These are phyloP conservation scores for Waltergamsia citrina DNA, from an alignment of 2,329 filamentous ascomycete species.

Conservation along the genomic window DNA sequence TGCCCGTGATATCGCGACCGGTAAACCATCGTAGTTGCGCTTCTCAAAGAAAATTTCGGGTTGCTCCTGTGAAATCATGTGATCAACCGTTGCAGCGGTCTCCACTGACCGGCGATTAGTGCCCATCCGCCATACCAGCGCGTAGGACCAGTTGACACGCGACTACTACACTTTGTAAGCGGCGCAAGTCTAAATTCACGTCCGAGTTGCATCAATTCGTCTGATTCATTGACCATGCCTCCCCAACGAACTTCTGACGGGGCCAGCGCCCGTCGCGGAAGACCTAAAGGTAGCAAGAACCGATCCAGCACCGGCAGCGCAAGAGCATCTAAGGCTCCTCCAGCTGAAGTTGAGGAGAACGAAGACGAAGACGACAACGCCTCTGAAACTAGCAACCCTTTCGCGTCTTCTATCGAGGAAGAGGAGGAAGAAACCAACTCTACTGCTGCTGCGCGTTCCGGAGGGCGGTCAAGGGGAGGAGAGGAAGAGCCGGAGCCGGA, in stretches of 20 bases:
- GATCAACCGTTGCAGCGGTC: no score
- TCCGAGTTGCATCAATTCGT: no score
- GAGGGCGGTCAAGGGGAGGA: background rate
- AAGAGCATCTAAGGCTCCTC: background rate
- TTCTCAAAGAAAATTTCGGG: no score
- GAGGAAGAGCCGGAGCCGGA: conserved; percentile 10
- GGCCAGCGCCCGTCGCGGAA: conserved; percentile 20
- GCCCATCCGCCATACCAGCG: no score
- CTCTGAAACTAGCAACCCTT: conserved; percentile 20
- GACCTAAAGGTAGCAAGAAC: conserved; percentile 17
- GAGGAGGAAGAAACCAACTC: conserved; percentile 1
- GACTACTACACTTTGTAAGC: no score
- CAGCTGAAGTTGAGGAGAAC: no score
- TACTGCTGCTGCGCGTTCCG: no score
- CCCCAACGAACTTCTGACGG: conserved; percentile 25
- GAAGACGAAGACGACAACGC: conserved; percentile 7
- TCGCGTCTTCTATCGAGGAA: conserved; percentile 22
- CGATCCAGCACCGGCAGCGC: background rate
- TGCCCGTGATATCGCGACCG: background rate
- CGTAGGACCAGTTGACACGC: no score
- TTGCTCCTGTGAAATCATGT: no score
- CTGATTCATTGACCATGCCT: conserved; percentile 25
- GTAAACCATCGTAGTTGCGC: background rate
- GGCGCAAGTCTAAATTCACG: no score
- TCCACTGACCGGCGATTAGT: no score